A percentile compares a stretch with the other conserved stretches of the same genome.
phyloP scores from a whole-genome alignment of 768 basidiomycete species.

The Butyriboletus loyo region DNA sequence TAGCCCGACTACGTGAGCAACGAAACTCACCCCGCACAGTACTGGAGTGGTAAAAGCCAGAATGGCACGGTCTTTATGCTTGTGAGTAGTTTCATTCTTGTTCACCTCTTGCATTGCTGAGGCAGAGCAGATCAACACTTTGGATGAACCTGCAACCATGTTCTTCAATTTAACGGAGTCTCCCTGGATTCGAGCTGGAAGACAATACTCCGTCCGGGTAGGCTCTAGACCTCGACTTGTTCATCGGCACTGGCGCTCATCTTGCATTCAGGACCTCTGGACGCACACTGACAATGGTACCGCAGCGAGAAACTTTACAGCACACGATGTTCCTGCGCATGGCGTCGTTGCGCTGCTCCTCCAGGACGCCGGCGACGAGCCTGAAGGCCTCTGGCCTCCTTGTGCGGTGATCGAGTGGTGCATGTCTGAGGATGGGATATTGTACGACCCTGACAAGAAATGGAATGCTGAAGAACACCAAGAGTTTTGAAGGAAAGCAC shows the following conservation, averaged over 20 bases:
- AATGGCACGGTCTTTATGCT: slow-evolving; percentile 69
- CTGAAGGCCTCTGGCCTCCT: slow-evolving; percentile 51
- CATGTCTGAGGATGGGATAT: slow-evolving; percentile 55
- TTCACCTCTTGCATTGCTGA: neutral
- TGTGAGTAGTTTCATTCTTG: slow-evolving; percentile 31
- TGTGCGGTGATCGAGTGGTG: slow-evolving; percentile 60
- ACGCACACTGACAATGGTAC: slow-evolving; percentile 69
- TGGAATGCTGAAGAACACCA: slow-evolving; percentile 19
- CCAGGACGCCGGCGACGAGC: slow-evolving; percentile 66
- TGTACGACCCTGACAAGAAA: slow-evolving; percentile 29
- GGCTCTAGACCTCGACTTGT: slow-evolving; percentile 14
- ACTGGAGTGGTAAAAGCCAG: slow-evolving; percentile 65
- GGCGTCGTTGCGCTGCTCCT: slow-evolving; percentile 67
- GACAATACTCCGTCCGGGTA: slow-evolving; percentile 63
- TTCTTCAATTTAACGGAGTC: slow-evolving; percentile 65
- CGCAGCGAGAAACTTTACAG: slow-evolving; percentile 56
- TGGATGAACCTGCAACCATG: slow-evolving; percentile 54
- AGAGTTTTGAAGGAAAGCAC: neutral
- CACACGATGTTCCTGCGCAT: slow-evolving; percentile 54
- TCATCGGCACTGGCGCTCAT: neutral
- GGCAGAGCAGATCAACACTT: slow-evolving; percentile 51
- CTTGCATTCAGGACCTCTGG: slow-evolving; percentile 58
- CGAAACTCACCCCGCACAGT: slow-evolving; percentile 59
- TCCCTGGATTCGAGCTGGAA: slow-evolving; percentile 66
- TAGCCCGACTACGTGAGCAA: slow-evolving; percentile 39